phyloP scores from a whole-genome alignment of 768 basidiomycete species.

The Xerocomellus dryophilus region DNA sequence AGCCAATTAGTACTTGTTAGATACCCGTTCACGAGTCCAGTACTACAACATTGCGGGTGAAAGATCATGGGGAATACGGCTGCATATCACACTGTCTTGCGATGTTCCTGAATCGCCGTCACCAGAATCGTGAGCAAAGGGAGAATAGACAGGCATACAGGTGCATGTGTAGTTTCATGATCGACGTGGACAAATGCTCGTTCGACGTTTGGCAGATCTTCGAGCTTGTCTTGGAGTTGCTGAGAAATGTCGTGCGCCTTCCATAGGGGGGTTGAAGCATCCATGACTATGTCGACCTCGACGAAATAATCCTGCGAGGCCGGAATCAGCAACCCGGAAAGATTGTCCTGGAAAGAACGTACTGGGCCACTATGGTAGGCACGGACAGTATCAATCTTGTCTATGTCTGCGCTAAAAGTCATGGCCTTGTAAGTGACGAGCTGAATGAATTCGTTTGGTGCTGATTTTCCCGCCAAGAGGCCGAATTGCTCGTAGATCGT shows the following conservation, averaged over 20 bases:
- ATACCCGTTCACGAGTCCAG: not conserved
- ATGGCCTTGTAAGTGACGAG: conserved; percentile 86
- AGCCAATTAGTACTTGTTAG: not conserved
- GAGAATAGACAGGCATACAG: conserved; percentile 37
- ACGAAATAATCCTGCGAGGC: conserved; percentile 76
- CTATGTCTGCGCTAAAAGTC: conserved; percentile 85
- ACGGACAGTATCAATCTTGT: conserved; percentile 85
- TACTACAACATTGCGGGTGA: not conserved
- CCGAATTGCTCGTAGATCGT: conserved; percentile 83
- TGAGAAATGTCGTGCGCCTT: conserved; percentile 85
- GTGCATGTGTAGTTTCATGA: conserved; percentile 83
- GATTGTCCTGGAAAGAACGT: conserved; percentile 8
- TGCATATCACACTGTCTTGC: conserved; percentile 31
- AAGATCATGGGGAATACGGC: not conserved
- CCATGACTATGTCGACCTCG: conserved; percentile 94
- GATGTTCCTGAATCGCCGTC: conserved; percentile 39
- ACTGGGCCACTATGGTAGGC: conserved; percentile 91
- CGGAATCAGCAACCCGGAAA: not conserved
- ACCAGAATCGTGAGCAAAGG: not conserved
- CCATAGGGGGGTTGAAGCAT: conserved; percentile 83
- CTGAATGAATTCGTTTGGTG: conserved; percentile 86
- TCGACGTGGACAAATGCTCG: conserved; percentile 95
- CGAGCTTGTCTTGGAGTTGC: conserved; percentile 83
- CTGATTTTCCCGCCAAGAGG: conserved; percentile 87
- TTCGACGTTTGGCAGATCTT: conserved; percentile 85